phyloP scores from a whole-genome alignment of 2,329 filamentous ascomycete species.

The Pyricularia pennisetigena region DNA sequence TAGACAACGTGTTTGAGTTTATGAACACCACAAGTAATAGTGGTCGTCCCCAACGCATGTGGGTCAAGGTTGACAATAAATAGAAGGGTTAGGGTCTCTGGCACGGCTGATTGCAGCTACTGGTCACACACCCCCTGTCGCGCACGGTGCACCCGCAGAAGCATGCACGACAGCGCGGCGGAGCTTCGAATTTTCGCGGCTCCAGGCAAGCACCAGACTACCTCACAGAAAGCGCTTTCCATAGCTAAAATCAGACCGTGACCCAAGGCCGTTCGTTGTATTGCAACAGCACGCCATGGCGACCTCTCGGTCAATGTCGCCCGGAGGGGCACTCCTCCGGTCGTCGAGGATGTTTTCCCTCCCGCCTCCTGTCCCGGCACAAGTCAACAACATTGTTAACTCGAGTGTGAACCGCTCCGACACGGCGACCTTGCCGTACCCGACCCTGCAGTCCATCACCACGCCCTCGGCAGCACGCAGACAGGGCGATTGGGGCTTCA shows the following conservation, averaged over 20 bases:
- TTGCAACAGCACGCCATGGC: neutral
- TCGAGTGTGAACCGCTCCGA: constrained; percentile 44
- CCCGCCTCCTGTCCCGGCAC: constrained; percentile 61
- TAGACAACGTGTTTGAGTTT: neutral
- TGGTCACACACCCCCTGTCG: neutral
- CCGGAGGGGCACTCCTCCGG: constrained; percentile 63
- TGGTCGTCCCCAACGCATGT: neutral
- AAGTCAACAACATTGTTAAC: constrained; percentile 38
- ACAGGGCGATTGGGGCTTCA: constrained; percentile 87
- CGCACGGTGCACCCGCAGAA: neutral
- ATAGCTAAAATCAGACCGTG: neutral
- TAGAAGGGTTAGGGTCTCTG: neutral
- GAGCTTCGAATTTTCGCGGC: neutral
- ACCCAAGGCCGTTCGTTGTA: neutral
- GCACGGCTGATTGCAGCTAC: too few relatives aligned
- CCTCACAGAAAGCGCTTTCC: too few relatives aligned
- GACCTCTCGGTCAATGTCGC: constrained; percentile 34
- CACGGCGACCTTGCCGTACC: constrained; percentile 65
- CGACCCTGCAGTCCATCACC: constrained; percentile 74
- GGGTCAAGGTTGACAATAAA: neutral
- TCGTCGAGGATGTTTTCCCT: constrained; percentile 85
- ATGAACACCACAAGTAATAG: neutral
- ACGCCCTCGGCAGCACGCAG: constrained; percentile 63
- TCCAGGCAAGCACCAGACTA: neutral
- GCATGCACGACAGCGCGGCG: neutral